phyloP scores from a whole-genome alignment of 176 grass and related monocot species.

The Rhynchospora tenuis region DNA sequence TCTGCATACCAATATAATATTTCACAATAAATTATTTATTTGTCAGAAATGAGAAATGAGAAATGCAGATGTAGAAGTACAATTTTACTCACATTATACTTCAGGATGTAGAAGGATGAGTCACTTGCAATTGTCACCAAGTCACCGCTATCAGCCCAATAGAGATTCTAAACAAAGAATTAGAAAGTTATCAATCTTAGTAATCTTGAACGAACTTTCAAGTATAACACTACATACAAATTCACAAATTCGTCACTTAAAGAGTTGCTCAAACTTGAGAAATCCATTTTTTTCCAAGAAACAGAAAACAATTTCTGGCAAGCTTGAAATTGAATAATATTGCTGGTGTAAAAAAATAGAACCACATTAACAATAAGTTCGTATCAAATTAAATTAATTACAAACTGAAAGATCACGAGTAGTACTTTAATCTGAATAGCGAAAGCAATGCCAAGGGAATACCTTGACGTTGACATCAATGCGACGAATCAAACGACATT shows the following conservation, averaged over 20 bases:
- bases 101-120: conserved; percentile 95
- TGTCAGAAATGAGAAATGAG: neutral
- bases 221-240: neutral
- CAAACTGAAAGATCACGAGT: neutral
- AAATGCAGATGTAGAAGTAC: conserved; percentile 25
- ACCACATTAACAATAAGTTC: neutral
- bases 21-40: neutral
- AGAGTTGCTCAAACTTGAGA: neutral
- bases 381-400: neutral
- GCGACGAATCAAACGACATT: conserved; percentile 81
- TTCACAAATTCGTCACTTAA: neutral
- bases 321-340: neutral
- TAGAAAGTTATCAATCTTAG: neutral
- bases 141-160: conserved; percentile 97
- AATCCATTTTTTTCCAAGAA: conserved; percentile 1
- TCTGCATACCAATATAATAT: conserved; percentile 36
- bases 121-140: conserved; percentile 93
- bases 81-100: conserved; percentile 77
- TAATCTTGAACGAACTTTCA: conserved; percentile 10
- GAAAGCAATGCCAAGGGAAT: neutral
- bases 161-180: conserved; percentile 60
- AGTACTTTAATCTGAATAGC: neutral
- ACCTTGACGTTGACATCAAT: conserved; percentile 99
- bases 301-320: neutral
- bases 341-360: neutral